These are phyloP conservation scores for Chrysanthemum makinoi DNA, from an alignment of 129 eudicot genomes.

Conservation along the genomic window DNA sequence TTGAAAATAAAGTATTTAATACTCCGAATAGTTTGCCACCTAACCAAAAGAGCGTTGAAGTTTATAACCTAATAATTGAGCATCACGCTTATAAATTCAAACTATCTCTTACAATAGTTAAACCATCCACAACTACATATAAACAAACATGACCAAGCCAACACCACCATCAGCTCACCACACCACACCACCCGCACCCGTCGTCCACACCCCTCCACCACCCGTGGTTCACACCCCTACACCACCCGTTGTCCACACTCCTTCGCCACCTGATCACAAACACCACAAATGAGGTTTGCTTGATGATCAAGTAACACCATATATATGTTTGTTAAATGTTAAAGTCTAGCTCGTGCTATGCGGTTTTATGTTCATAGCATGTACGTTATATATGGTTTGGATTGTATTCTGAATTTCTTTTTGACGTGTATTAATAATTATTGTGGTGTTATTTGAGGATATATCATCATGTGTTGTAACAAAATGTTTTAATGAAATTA, in stretches of 20 bases:
- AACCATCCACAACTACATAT: background rate
- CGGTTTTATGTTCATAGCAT: slow-evolving; percentile 15
- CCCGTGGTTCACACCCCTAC: slow-evolving; percentile 28
- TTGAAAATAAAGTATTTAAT: no score
- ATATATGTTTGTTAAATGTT: background rate
- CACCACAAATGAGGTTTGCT: slow-evolving; percentile 8
- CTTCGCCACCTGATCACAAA: slow-evolving; percentile 28
- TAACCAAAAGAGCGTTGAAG: slow-evolving; percentile 21
- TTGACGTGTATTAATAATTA: slow-evolving; percentile 17
- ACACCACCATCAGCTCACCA: slow-evolving; percentile 25
- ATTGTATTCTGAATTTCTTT: slow-evolving; percentile 12
- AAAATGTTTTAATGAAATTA: background rate
- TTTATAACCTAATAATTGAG: slow-evolving; percentile 6
- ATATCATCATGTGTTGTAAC: slow-evolving; percentile 17
- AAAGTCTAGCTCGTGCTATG: background rate
- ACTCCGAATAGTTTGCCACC: no score
- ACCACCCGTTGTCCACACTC: slow-evolving; percentile 28
- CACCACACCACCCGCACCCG: slow-evolving; percentile 21
- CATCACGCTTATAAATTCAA: slow-evolving; percentile 9
- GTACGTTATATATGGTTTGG: slow-evolving; percentile 7
- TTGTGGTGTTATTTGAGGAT: slow-evolving; percentile 21
- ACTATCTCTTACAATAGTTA: background rate
- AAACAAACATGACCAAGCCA: slow-evolving; percentile 25
- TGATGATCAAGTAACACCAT: slow-evolving; percentile 20
- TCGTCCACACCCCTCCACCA: slow-evolving; percentile 26